These are phyloP conservation scores for Paramyrothecium sp. DNA, from an alignment of 2,329 filamentous ascomycete genomes.

Conservation along the genomic window DNA sequence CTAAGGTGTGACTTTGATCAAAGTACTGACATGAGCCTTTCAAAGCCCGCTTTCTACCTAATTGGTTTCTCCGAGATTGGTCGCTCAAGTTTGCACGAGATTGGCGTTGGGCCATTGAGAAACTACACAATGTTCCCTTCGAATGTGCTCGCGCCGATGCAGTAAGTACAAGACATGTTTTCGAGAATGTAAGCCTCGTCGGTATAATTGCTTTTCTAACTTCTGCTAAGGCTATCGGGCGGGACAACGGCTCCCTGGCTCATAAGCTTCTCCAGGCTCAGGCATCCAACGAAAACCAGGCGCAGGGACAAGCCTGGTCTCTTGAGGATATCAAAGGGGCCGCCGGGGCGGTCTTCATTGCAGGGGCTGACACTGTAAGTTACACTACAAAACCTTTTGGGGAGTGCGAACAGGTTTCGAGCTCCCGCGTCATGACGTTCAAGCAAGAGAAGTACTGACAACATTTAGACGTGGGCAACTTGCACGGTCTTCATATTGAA, in stretches of 20 bases:
- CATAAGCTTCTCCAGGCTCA: constrained; percentile 19
- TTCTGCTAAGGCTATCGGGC: constrained; percentile 5
- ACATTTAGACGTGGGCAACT: constrained; percentile 22
- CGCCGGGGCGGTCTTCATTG: constrained; percentile 46
- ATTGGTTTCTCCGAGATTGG: constrained; percentile 28
- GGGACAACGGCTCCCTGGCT: constrained; percentile 20
- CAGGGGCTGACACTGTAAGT: constrained; percentile 41
- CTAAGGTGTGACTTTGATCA: background rate
- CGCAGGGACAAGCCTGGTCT: constrained; percentile 19
- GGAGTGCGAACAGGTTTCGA: background rate
- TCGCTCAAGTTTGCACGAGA: constrained; percentile 27
- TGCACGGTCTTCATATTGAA: constrained; percentile 39
- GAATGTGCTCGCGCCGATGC: constrained; percentile 21
- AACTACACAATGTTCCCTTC: constrained; percentile 29
- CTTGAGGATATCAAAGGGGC: constrained; percentile 48
- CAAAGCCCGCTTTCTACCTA: constrained; percentile 20
- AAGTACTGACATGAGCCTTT: background rate
- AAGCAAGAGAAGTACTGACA: background rate
- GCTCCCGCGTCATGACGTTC: background rate
- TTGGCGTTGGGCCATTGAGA: constrained; percentile 31
- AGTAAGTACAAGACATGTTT: constrained; percentile 14
- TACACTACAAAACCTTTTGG: constrained; percentile 22
- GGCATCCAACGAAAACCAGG: constrained; percentile 10
- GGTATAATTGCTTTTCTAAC: background rate
- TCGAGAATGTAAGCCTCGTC: background rate